A percentile compares a stretch with the other conserved stretches of the same genome.
These are phyloP conservation scores for Trypanosoma scelopori DNA, from an alignment of 208 protist genomes.

Conservation along the genomic window DNA sequence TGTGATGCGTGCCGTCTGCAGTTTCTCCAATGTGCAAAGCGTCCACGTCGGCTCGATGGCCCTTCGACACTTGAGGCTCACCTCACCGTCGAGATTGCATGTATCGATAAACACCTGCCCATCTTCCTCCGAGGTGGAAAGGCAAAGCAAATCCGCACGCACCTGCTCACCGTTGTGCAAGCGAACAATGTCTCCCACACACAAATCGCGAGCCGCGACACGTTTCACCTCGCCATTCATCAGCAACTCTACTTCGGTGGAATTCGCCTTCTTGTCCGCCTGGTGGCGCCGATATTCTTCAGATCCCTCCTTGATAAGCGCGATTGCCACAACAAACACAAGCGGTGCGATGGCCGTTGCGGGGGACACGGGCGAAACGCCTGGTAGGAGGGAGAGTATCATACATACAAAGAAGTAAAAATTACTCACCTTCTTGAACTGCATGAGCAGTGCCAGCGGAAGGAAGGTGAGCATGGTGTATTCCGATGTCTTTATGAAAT, in stretches of 20 bases:
- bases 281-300: conserved; percentile 87
- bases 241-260: conserved; percentile 54
- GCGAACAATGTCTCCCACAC: conserved; percentile 76
- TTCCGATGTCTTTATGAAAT: conserved; percentile 93
- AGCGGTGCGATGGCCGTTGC: conserved; percentile 89
- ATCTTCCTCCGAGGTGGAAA: conserved; percentile 70
- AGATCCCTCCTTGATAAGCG: conserved; percentile 88
- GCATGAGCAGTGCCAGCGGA: conserved; percentile 90
- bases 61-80: conserved; percentile 80
- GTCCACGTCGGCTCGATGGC: conserved; percentile 65
- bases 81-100: conserved; percentile 92
- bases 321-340: conserved; percentile 88
- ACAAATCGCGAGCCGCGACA: conserved; percentile 65
- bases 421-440: conserved; percentile 93
- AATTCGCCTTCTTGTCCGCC: conserved; percentile 82
- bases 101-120: conserved; percentile 92
- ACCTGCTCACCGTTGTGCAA: conserved; percentile 83
- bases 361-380: conserved; percentile 88
- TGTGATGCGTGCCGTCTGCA: conserved; percentile 27
- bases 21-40: conserved; percentile 39
- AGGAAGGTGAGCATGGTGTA: conserved; percentile 93
- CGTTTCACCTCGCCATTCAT: conserved; percentile 43
- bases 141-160: conserved; percentile 85
- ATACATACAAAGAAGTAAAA: conserved; percentile 95
- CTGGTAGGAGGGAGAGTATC: conserved; percentile 90